Base-by-base conservation (phyloP, 1,284 basidiomycete species). In the Bondarzewia mesenterica region DNA sequence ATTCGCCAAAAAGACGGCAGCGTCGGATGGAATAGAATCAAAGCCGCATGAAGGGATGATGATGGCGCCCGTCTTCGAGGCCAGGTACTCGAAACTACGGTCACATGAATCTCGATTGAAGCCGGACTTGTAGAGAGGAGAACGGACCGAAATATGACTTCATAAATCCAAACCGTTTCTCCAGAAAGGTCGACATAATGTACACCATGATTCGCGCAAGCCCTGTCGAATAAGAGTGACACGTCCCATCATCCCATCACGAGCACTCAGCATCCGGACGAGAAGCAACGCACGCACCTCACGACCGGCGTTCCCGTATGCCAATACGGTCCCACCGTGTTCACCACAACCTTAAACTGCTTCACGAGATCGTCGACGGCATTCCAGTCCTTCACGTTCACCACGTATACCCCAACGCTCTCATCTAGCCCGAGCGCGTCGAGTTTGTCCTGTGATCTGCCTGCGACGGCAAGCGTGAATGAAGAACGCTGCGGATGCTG, bases 21-120 rank as follows among this genome's bases (percentile, higher is more conserved):
- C 60, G 61, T 90, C 88, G 12, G 80, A 78, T 2, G 87, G 85
- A 14, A 87, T 60, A 15, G 83, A 84, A 63, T 90, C 88, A 53
- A 85, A 77, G 0, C 84, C 88, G 51, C 78, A 85, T 3, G 77
- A 70, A 10, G 82, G 83, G 7, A 90, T 72, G 52, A 93, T 82
- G 52, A 83, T 73, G 1, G 86, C 68, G 16, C 76, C 73, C 0
- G 78, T 83, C 60, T 81, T 78, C 15, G 72, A 74, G 0, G 88
- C 88, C 4, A 72, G 58, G 55, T 75, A 82, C 63, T 90, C 82
- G 57, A 74, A 85, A 47, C 76, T 78, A 54, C 5, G 39, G 7
- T 21, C 5, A 41, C 7, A 16, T 7, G 39, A 41, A 14, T 6
- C 23, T 14, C 39, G 23, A 41, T n/a, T 47, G 16, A 26, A 15